Conservation (phyloP, 2,329 filamentous ascomycete genomes). For the Mollisia scopiformis region DNA sequence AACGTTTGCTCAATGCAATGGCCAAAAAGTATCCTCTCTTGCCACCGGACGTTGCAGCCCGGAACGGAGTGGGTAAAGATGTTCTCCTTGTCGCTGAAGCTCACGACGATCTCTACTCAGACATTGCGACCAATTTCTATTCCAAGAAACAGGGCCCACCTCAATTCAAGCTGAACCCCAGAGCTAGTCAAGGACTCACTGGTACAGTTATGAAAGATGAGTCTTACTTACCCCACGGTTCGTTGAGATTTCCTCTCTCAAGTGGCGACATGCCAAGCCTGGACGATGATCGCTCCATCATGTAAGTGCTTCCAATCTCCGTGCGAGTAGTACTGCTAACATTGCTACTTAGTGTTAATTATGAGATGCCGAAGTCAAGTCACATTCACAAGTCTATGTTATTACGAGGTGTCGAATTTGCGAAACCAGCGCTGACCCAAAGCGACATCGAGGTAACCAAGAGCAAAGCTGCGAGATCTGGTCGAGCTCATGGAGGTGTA, state of each 20-base stretch:
- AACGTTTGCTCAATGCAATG: conserved; percentile 81
- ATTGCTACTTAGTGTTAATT: conserved; percentile 68
- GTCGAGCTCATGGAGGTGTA: conserved; percentile 72
- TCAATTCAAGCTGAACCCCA: conserved; percentile 74
- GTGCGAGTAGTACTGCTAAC: conserved; percentile 7
- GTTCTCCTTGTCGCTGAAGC: conserved; percentile 82
- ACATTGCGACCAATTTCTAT: conserved; percentile 84
- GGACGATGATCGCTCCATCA: conserved; percentile 85
- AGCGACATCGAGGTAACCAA: conserved; percentile 76
- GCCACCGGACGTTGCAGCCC: conserved; percentile 72
- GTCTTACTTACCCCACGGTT: conserved; percentile 81
- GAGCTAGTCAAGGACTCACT: conserved; percentile 74
- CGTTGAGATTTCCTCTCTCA: conserved; percentile 77
- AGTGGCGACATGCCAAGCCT: conserved; percentile 73
- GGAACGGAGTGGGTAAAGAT: conserved; percentile 81
- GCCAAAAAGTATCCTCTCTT: conserved; percentile 80
- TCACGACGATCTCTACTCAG: conserved; percentile 79
- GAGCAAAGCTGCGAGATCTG: conserved; percentile 63
- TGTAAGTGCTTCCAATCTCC: conserved; percentile 53
- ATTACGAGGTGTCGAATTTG: conserved; percentile 78
- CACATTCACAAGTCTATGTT: conserved; percentile 93
- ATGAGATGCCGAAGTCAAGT: conserved; percentile 74
- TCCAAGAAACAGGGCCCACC: conserved; percentile 78
- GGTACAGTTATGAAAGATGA: conserved; percentile 83
- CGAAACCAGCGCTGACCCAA: conserved; percentile 71